Conservation (phyloP, 2,329 filamentous ascomycete genomes). For the Lachnellula suecica region DNA sequence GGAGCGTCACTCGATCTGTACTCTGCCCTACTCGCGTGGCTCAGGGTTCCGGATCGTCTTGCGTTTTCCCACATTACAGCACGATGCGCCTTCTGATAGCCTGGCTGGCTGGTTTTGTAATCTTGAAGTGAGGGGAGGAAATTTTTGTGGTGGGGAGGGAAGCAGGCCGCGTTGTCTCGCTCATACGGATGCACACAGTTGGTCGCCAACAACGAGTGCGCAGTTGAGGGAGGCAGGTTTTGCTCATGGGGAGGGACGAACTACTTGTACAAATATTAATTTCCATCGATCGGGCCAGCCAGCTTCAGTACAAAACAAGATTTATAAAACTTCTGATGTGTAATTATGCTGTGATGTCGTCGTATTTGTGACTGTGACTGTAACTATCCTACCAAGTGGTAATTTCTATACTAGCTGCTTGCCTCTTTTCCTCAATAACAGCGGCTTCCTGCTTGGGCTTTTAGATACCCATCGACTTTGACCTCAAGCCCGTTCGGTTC, state of each 20-base stretch:
- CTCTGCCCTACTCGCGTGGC: constrained; percentile 8
- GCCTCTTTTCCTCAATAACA: background rate
- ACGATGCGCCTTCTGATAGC: constrained; percentile 16
- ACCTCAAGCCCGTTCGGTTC: no score
- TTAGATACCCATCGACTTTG: background rate
- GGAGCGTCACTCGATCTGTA: constrained; percentile 14
- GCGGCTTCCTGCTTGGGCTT: background rate
- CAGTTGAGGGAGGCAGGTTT: constrained; percentile 7
- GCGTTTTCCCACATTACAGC: constrained; percentile 2
- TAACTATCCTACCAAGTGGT: background rate
- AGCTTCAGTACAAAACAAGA: constrained; percentile 25
- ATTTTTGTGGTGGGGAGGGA: constrained; percentile 13
- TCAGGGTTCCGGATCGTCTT: constrained; percentile 11
- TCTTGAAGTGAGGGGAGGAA: constrained; percentile 15
- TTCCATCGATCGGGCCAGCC: constrained; percentile 31
- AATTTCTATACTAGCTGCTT: background rate
- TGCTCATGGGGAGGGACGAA: constrained; percentile 18
- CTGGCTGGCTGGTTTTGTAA: constrained; percentile 34
- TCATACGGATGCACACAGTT: constrained; percentile 8
- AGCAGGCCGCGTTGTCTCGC: constrained; percentile 4
- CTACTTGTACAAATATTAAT: constrained; percentile 35
- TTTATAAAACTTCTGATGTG: constrained; percentile 10
- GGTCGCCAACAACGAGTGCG: constrained; percentile 23
- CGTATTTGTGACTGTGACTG: background rate
- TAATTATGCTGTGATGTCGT: background rate